Base-by-base conservation (phyloP, 306 rosid genomes). In the Prunus mongolica region DNA sequence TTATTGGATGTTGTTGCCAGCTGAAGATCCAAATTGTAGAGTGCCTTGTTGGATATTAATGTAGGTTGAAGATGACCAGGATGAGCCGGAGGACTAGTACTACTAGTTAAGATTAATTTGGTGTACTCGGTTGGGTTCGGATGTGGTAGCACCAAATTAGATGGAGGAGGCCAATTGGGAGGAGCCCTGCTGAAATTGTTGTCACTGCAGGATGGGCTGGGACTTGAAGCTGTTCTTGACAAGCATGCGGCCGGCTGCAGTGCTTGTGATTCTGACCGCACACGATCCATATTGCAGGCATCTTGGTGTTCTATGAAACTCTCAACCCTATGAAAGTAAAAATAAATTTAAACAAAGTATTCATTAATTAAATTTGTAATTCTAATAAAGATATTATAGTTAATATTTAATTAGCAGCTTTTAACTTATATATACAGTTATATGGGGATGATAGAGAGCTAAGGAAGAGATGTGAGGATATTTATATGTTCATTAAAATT, bases 291-390 rank as follows among this genome's bases (percentile, higher is more conserved):
- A 76, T 86, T 92, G 78, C 99, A 96, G 56, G 99, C 93, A 84
- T 96, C 99, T 88, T 96, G 99, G 76, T 96, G 99, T 71, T 96
- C 99, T 47, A 96, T 96, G 83, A 96, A 96, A 77, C 99, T 96
- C 89, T 96, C 99, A 75, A 96, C 99, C 91, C 99, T 96, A 79
- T 6, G 25, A 12, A 75, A 38, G 8, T 38, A 38, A 7, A 38
- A 38, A 6, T 1, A 38, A 38, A 38, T 6, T 38, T 38, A 38
- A 38, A 38, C 44, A 0, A 38, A 1, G 9, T 38, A 38, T 38
- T 6, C 54, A 64, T 64, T 6, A 14, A 30, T 32, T 15, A 2
- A 13, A 22, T 61, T 25, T 25, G 41, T 12, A 61, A 6, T 38
- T 38, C 9, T 38, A 38, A 38, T 7, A 6, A 38, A 38, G 44